phyloP scores from a whole-genome alignment of 2,329 filamentous ascomycete genomes.

The Monosporascus sp. region DNA sequence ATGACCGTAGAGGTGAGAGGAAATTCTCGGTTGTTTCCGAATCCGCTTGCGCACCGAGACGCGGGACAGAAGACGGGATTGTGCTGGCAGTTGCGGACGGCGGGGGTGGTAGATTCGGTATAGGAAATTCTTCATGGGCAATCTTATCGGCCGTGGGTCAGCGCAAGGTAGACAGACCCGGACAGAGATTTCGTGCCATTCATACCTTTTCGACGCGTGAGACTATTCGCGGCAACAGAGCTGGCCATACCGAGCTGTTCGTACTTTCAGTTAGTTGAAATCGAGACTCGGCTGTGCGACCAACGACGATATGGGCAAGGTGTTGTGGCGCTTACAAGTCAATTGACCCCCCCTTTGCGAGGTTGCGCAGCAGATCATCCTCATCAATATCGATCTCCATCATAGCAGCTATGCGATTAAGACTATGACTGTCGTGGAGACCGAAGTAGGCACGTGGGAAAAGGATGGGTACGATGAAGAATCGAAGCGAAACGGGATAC shows the following conservation, averaged over 20 bases:
- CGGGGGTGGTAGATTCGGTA: slow-evolving; percentile 53
- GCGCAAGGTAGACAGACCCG: slow-evolving; percentile 7
- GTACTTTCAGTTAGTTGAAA: slow-evolving; percentile 15
- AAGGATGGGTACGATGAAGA: neutral
- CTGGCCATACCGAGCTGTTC: slow-evolving; percentile 33
- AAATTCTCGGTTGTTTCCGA: slow-evolving; percentile 34
- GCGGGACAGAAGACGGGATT: slow-evolving; percentile 25
- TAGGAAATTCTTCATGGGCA: slow-evolving; percentile 68
- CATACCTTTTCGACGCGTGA: slow-evolving; percentile 47
- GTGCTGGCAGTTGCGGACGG: slow-evolving; percentile 12
- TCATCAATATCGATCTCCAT: slow-evolving; percentile 58
- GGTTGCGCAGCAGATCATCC: slow-evolving; percentile 41
- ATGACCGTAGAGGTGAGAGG: slow-evolving; percentile 41
- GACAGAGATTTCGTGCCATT: slow-evolving; percentile 5
- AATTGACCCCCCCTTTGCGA: slow-evolving; percentile 48
- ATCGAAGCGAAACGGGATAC: neutral
- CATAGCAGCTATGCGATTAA: slow-evolving; percentile 16
- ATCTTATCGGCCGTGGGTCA: slow-evolving; percentile 49
- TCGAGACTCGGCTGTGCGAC: neutral
- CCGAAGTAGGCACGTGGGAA: no score
- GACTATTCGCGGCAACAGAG: slow-evolving; percentile 31
- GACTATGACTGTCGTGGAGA: no score
- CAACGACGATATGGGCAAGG: neutral
- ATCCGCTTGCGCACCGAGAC: slow-evolving; percentile 33
- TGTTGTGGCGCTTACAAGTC: slow-evolving; percentile 44